Conservation (phyloP, 1,284 basidiomycete genomes). For the Cerioporus squamosus region DNA sequence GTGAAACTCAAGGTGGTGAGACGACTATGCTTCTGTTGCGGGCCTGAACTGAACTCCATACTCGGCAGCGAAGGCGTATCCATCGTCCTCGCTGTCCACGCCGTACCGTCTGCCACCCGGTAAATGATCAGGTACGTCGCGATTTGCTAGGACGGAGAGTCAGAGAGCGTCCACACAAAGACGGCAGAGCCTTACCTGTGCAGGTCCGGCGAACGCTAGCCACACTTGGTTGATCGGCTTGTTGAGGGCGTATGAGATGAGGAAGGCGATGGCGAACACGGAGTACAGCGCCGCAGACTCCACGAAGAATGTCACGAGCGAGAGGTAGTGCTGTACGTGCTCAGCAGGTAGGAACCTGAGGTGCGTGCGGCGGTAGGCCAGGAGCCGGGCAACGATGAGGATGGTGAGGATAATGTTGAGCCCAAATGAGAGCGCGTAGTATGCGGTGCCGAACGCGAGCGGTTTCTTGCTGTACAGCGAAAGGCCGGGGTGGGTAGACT, state of each 20-base stretch:
- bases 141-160: conserved; percentile 39
- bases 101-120: conserved; percentile 30
- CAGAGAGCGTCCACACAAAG: too few species aligned
- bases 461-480: conserved; percentile 46
- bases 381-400: conserved; percentile 44
- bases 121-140: conserved; percentile 44
- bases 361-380: conserved; percentile 40
- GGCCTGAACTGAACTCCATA: too few species aligned
- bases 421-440: conserved; percentile 48
- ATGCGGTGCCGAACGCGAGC: conserved; percentile 41
- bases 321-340: conserved; percentile 43
- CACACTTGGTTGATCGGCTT: conserved; percentile 29
- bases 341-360: conserved; percentile 37
- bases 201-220: conserved; percentile 16
- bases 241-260: conserved; percentile 46
- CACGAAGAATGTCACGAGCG: conserved; percentile 44
- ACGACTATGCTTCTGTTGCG: too few species aligned
- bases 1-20: too few species aligned
- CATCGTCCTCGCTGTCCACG: conserved; percentile 23
- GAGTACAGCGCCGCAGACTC: conserved; percentile 50
- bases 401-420: conserved; percentile 49
- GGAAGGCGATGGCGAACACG: conserved; percentile 45
- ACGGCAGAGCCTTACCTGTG: conserved; percentile 12
- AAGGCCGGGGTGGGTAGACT: conserved; percentile 43
- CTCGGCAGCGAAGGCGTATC: conserved; percentile 15